phyloP scores from a whole-genome alignment of 495 filamentous ascomycete genomes.

The Neurospora discreta region DNA sequence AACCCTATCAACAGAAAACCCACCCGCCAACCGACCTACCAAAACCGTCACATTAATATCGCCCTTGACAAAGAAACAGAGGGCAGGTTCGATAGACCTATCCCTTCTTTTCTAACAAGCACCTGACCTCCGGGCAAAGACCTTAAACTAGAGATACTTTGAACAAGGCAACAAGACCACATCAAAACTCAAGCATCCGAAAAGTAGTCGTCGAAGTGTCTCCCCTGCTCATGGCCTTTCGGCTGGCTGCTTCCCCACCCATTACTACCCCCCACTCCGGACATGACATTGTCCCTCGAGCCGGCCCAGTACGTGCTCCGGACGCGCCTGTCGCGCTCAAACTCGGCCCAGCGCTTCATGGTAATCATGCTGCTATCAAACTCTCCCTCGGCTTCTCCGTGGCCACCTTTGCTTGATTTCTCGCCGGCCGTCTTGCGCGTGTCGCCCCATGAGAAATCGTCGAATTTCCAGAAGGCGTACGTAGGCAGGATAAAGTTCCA shows the following conservation, averaged over 20 bases:
- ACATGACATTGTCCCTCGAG: constrained; percentile 31
- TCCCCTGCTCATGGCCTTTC: constrained; percentile 25
- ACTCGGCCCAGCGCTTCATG: constrained; percentile 96
- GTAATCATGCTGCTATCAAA: constrained; percentile 97
- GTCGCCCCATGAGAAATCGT: constrained; percentile 99
- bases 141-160: neutral
- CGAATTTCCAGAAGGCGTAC: constrained; percentile 99
- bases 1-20: neutral
- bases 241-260: constrained; percentile 10
- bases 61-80: neutral
- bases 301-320: constrained; percentile 33
- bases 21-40: neutral
- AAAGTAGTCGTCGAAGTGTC: constrained; percentile 40
- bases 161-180: neutral
- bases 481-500: constrained; percentile 96
- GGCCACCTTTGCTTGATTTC: constrained; percentile 61
- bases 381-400: constrained; percentile 79
- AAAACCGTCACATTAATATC: neutral
- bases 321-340: constrained; percentile 51
- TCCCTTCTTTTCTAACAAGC: neutral
- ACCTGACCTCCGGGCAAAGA: neutral
- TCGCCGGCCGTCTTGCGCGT: constrained; percentile 92
- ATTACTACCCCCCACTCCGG: constrained; percentile 19
- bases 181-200: constrained; percentile 30
- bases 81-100: neutral